Evolutionary conservation across 768 basidiomycete genomes (phyloP), one percentile per base, ranked within the genome.

Genomic region (Lentinula edodes): DNA sequence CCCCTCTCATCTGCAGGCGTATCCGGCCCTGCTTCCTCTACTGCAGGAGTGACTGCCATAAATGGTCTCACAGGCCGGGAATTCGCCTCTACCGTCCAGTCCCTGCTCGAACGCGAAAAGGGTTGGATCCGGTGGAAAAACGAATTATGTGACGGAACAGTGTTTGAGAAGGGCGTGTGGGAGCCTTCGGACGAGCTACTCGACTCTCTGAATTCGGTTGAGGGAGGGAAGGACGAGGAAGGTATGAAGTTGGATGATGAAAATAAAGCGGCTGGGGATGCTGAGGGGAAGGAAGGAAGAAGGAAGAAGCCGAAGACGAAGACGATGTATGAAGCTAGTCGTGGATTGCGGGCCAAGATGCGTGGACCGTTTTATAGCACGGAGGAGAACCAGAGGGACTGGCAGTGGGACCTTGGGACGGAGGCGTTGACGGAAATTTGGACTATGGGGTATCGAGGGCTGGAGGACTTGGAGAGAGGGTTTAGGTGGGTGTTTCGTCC

Each of bases 101-200:
- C 81, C 8, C 87, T 94, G 39, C 77, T 95, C 6, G 87, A 91
- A 65, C 80, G 93, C 55, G 93, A 95, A 74, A 87, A 85, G 70
- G 94, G 93, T 67, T 95, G 93, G 93, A 85, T 92, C 3, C 84
- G 82, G 64, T 95, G 92, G 93, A 95, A 95, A 75, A 90, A 90
- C 64, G 87, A 90, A 45, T 72, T 89, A 2, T 95, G 93, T 69
- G 76, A 83, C 15, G 83, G 88, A 23, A 41, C 10, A 9, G 55
- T 56, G 3, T 94, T 95, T 68, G 90, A 92, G 69, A 87, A 86
- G 66, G 85, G 86, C 42, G 79, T 89, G 5, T 85, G 87, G 82
- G 59, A 41, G 39, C 32, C 42, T 43, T 39, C 38, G 3, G 55
- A 56, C 15, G 55, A 41, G 8, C 18, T 43, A 3, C 4, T 28